Conservation (phyloP, 129 eudicot genomes). For the Apium graveolens region DNA sequence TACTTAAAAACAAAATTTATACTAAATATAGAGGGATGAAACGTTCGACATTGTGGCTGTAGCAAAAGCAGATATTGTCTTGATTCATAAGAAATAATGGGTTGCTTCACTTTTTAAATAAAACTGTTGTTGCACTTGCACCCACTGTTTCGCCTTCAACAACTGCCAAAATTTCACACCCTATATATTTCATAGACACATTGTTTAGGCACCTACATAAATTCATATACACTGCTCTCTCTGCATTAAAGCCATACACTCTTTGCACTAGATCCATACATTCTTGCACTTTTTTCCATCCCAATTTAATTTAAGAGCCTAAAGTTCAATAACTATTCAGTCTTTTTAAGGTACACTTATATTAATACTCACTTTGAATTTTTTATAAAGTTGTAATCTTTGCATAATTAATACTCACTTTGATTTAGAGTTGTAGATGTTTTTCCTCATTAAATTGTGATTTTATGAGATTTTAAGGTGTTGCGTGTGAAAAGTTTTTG, state of each 20-base stretch:
- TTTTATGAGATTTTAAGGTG: not conserved
- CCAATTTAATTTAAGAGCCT: not conserved
- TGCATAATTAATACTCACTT: not conserved
- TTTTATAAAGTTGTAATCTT: not conserved
- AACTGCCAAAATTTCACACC: not conserved
- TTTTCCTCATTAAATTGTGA: not conserved
- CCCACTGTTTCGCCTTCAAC: not conserved
- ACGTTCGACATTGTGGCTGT: not conserved
- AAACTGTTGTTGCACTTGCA: not conserved
- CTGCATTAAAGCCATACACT: not conserved
- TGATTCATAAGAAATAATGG: not conserved
- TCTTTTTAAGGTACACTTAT: not conserved
- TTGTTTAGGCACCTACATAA: not conserved
- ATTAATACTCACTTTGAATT: not conserved
- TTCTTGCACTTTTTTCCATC: not conserved
- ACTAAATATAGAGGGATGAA: not conserved
- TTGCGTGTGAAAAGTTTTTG: not conserved
- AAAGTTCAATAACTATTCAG: not conserved
- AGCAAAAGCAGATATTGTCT: not conserved
- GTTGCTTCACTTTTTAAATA: not conserved
- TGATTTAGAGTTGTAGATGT: not conserved
- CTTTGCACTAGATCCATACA: not conserved
- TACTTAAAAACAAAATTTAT: too few species aligned
- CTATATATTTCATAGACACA: not conserved
- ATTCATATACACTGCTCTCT: not conserved